Evolutionary conservation across 2,329 filamentous ascomycete species (phyloP), one percentile per base, ranked within the genome.

Genomic region (Acephala macrosclerotiorum): DNA sequence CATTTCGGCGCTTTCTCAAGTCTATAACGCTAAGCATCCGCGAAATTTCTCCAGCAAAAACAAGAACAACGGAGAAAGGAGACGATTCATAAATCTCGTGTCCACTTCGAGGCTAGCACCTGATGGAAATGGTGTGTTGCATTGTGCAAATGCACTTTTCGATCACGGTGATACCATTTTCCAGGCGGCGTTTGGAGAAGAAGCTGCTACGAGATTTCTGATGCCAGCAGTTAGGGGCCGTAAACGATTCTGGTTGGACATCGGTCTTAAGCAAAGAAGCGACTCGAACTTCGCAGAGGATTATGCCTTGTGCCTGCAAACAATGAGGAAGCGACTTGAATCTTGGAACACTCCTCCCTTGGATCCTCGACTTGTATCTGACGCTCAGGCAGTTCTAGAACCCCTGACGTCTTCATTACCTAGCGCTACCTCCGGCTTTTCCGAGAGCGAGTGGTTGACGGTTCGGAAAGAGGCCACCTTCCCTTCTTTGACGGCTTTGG

Each of bases 231-330:
- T 18, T 49, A 75, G 25, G 60, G 51, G 57, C 20, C 57, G 67
- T 58, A 63, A 63, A 55, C 22, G 1, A 5, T 65, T 74, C 38
- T 75, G 71, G 71, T 20, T 64, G n/a, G 61, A 58, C 35, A 49
- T 69, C 16, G 72, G 70, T 11, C 66, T 74, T 22, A 68, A 66
- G 4, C 57, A 66, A 33, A 60, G 60, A 60, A 33, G 68, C 18
- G 57, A 55, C 4, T 33, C 57, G 18, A 35, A 68, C 20, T 40
- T 64, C 20, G 16, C 61, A 3, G 5, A 22, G 1, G 69, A 74
- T 36, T 74, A 73, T 26, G 26, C 66, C 16, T 38, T 67, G 51
- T 75, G 73, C 51, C 66, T 75, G 9, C 49, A 61, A 58, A 57
- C 47, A 3, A 35, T 73, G 29, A 47, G 14, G 0, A 29, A 26